A percentile compares a stretch with the other conserved stretches of the same genome.
phyloP scores from a whole-genome alignment of 345 rosid species.

The Ailanthus altissimus region DNA sequence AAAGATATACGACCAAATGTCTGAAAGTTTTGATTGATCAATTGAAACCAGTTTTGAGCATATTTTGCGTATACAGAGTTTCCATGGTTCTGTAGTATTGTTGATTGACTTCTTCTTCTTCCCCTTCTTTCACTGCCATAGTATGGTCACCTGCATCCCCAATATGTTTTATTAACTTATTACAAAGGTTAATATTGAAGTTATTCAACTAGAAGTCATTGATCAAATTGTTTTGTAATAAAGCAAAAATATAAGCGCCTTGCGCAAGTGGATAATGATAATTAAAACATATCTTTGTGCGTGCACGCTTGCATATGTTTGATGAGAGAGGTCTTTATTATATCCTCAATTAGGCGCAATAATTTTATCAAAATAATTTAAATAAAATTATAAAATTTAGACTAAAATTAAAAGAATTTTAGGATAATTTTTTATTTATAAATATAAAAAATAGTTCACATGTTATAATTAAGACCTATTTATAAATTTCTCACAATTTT shows the following conservation, averaged over 20 bases:
- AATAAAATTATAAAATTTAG: too few relatives aligned
- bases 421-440: too few relatives aligned
- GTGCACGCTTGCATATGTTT: neutral
- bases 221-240: neutral
- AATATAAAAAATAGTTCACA: too few relatives aligned
- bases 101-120: neutral
- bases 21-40: constrained; percentile 1
- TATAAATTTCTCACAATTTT: too few relatives aligned
- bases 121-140: neutral
- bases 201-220: neutral
- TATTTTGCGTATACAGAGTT: neutral
- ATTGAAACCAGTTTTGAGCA: neutral
- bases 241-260: neutral
- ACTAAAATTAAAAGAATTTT: too few relatives aligned
- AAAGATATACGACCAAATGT: neutral
- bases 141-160: constrained; percentile 7
- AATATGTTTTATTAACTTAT: neutral
- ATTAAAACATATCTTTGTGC: neutral
- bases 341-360: neutral
- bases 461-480: too few relatives aligned
- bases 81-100: neutral
- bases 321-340: neutral
- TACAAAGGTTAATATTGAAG: neutral
- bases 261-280: neutral
- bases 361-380: too few relatives aligned